Evolutionary conservation across 31 red algal species (phyloP), one percentile per base, ranked within the genome.

Genomic region (Asparagopsis taxiformis): DNA sequence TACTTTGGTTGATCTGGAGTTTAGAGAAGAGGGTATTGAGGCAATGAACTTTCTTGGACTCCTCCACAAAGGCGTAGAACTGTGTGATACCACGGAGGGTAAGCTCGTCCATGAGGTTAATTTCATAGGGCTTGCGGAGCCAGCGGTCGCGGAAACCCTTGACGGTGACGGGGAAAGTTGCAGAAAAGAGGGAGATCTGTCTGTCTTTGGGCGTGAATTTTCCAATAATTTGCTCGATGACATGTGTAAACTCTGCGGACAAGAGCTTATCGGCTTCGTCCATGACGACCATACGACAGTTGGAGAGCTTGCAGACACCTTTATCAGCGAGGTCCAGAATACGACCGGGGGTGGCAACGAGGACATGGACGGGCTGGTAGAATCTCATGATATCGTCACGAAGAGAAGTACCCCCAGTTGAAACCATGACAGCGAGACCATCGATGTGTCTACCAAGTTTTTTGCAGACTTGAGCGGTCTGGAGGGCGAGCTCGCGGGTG

Each of bases 71-170:
- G 20, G 93, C 93, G 65, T 97, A 97, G 37, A 72, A 97, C 36
- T 97, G 93, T 20, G 93, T 97, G 44, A 97, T 88, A n/a, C 93
- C 93, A 55, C 67, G 62, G 3, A 97, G 64, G 10, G 93, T 91
- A 24, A 97, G 71, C 61, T 97, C 93, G 25, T 97, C 93, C 93
- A 97, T 97, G 6, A 97, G 73, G 65, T 97, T 97, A 36, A 97
- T 87, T 52, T 97, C 93, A 51, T 97, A 87, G 7, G 93, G 89
- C 46, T 88, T 88, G 29, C 81, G 68, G 25, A 87, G 82, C 37
- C 43, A 91, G 15, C 65, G 48, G 48, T 96, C 92, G 32, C 92
- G 65, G 54, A 96, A 96, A 59, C 72, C 77, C 76, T 96, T 96
- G 3, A 96, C 92, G 16, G 92, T 59, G 31, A 96, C 70, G 25